Conservation (phyloP, 1,139 yeast species). For the Sugiyamaella novakii region DNA sequence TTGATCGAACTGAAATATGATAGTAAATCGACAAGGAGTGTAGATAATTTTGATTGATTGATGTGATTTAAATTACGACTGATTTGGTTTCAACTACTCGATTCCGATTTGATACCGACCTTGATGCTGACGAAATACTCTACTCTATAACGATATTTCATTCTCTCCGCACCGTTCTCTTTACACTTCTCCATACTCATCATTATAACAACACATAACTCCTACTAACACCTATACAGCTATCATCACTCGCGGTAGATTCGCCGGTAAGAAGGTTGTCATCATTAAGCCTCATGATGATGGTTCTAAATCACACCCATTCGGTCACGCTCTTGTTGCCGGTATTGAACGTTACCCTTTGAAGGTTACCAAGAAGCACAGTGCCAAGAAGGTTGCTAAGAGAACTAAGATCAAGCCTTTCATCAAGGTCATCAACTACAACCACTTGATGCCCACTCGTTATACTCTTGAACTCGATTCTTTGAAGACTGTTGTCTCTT, state of each 20-base stretch:
- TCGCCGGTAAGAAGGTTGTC: slow-evolving; percentile 99
- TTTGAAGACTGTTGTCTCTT: slow-evolving; percentile 86
- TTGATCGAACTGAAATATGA: too few species aligned
- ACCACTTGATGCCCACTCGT: slow-evolving; percentile 99
- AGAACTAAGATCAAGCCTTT: slow-evolving; percentile 99
- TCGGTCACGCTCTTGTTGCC: slow-evolving; percentile 99
- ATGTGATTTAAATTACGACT: too few species aligned
- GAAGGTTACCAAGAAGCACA: slow-evolving; percentile 94
- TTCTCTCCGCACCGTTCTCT: neutral
- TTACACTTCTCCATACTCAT: too few species aligned
- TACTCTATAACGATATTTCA: too few species aligned
- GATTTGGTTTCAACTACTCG: too few species aligned
- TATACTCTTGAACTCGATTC: slow-evolving; percentile 97
- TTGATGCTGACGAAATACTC: too few species aligned
- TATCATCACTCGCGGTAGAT: slow-evolving; percentile 99
- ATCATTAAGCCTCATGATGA: slow-evolving; percentile 98
- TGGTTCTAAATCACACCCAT: slow-evolving; percentile 98
- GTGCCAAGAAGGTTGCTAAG: slow-evolving; percentile 95
- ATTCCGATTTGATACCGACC: too few species aligned
- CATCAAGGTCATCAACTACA: slow-evolving; percentile 99
- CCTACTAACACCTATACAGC: too few species aligned
- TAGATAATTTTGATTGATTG: too few species aligned
- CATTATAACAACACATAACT: too few species aligned
- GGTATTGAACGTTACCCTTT: slow-evolving; percentile 99
- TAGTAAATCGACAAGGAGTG: too few species aligned